These are phyloP conservation scores for Asterochloris sp. DNA, from an alignment of 139 green algal species.

Conservation along the genomic window DNA sequence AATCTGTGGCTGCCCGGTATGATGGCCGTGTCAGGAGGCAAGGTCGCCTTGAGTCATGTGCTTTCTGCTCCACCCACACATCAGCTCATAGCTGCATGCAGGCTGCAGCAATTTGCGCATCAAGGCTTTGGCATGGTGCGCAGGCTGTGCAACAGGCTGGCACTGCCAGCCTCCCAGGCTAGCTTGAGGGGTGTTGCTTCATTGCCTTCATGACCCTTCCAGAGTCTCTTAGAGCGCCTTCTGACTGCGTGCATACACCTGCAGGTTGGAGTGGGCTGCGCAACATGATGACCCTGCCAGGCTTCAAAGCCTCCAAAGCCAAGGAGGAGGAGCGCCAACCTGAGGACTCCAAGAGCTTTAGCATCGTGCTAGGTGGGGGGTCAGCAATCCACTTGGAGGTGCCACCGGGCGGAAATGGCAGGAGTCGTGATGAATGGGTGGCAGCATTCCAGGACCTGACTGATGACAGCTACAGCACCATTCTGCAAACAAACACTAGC, in stretches of 20 bases:
- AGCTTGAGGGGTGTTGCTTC: background rate
- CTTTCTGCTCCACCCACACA: too few relatives aligned
- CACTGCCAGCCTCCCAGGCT: too few relatives aligned
- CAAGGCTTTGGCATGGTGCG: too few relatives aligned
- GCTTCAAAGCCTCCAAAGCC: constrained; percentile 7
- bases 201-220: background rate
- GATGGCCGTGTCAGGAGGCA: too few relatives aligned
- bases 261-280: constrained; percentile 18
- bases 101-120: too few relatives aligned
- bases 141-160: too few relatives aligned
- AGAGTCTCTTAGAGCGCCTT: background rate
- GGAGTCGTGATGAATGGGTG: constrained; percentile 22
- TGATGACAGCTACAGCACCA: background rate
- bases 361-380: constrained; percentile 15
- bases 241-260: background rate
- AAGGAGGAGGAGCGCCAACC: background rate
- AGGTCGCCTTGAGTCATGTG: too few relatives aligned
- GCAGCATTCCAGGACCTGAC: constrained; percentile 24
- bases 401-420: constrained; percentile 13
- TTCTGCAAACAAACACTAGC: background rate
- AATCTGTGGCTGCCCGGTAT: too few relatives aligned
- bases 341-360: constrained; percentile 7
- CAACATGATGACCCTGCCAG: constrained; percentile 8
- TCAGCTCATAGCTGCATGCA: too few relatives aligned
- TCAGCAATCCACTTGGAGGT: constrained; percentile 17